phyloP scores from a whole-genome alignment of 1,284 basidiomycete genomes.

The Ganoderma boninense region DNA sequence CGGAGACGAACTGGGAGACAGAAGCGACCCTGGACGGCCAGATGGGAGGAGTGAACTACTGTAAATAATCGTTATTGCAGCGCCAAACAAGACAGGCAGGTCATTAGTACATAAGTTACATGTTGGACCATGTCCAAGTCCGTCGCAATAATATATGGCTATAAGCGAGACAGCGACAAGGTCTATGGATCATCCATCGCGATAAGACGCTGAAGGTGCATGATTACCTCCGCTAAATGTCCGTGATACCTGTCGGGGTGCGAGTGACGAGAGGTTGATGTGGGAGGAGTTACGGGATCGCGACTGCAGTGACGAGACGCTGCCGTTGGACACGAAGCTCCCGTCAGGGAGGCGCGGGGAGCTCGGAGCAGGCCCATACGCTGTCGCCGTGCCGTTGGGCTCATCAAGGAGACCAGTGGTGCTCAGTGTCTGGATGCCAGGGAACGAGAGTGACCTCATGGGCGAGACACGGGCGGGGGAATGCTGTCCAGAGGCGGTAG shows the following conservation, averaged over 20 bases:
- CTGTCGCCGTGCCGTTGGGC: constrained; percentile 37
- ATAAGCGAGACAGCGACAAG: constrained; percentile 22
- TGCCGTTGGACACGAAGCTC: constrained; percentile 42
- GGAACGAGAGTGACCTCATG: constrained; percentile 39
- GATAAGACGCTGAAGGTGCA: constrained; percentile 28
- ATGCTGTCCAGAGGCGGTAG: constrained; percentile 34
- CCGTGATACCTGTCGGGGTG: constrained; percentile 54
- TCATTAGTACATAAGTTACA: constrained; percentile 12
- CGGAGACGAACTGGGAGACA: not conserved
- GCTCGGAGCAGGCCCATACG: constrained; percentile 40
- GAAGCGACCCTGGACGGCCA: not conserved
- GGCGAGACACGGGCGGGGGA: constrained; percentile 41
- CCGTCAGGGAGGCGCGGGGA: constrained; percentile 43
- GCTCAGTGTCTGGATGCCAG: constrained; percentile 29
- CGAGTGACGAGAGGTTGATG: constrained; percentile 61
- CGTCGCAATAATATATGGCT: constrained; percentile 12
- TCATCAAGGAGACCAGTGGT: constrained; percentile 31
- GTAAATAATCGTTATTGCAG: not conserved
- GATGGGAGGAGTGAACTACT: not conserved
- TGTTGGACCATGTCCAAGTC: constrained; percentile 9
- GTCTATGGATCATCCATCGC: constrained; percentile 28
- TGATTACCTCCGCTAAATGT: constrained; percentile 40
- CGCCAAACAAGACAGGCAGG: not conserved
- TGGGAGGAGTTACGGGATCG: constrained; percentile 73
- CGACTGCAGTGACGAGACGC: constrained; percentile 46